These are phyloP conservation scores for Diplosphaera chodatii DNA, from an alignment of 139 green algal species.

Conservation along the genomic window DNA sequence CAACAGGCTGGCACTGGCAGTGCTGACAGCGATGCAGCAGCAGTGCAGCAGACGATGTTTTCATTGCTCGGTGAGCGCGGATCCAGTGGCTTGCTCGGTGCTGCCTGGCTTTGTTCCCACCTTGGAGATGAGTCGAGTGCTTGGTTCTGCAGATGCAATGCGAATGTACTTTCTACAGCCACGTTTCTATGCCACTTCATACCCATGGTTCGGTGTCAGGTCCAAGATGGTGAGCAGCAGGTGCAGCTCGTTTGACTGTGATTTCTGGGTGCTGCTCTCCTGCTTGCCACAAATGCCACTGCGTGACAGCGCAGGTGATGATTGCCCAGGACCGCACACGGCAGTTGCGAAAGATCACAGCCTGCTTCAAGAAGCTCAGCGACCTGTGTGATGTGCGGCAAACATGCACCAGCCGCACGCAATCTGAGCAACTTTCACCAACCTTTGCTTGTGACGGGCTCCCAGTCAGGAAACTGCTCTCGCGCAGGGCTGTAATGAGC, in stretches of 20 bases:
- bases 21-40: background rate
- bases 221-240: conserved; percentile 36
- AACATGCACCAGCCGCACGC: no score
- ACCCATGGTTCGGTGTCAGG: conserved; percentile 37
- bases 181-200: conserved; percentile 43
- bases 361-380: conserved; percentile 22
- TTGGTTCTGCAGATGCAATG: conserved; percentile 40
- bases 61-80: background rate
- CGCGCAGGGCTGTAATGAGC: background rate
- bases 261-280: no score
- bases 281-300: no score
- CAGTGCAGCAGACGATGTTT: background rate
- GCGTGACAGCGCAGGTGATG: no score
- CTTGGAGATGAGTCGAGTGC: no score
- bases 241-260: no score
- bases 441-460: no score
- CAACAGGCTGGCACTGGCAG: no score
- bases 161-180: conserved; percentile 38
- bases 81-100: no score
- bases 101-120: no score
- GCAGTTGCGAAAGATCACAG: conserved; percentile 10
- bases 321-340: conserved; percentile 19
- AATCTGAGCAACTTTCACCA: no score
- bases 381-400: conserved; percentile 8
- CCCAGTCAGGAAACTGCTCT: no score